Evolutionary conservation across 345 rosid species (phyloP), one percentile per base, ranked within the genome.

Genomic region (Aegle marmelos): DNA sequence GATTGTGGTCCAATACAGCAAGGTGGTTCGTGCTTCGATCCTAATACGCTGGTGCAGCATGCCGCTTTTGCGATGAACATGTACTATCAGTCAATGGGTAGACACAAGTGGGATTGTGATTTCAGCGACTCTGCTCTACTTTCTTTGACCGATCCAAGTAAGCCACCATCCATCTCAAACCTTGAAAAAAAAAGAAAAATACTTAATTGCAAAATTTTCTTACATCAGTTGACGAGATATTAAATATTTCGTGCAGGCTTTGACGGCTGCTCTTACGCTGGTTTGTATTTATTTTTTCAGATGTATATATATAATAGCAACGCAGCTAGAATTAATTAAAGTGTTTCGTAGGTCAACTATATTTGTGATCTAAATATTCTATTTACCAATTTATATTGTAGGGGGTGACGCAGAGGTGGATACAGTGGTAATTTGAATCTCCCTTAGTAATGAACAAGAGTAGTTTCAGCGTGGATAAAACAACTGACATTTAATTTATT

Each of bases 211-310:
- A 16, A 61, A n/a, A 64, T 21, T 2, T 30, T 64, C n/a, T 4
- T 1, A 17, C 24, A 13, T 41, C 50, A 41, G 0, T 9, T 39
- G 45, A 39, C 45, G 45, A 45, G 50, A 13, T 45, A 45, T 45
- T 45, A 13, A 45, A 45, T 45, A 13, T 45, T 45, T 45, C 13
- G 28, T 71, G 76, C 85, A 82, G 85, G 85, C 45, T 82, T 59
- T 74, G 61, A 75, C 11, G 37, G 16, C 41, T 79, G 82, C 77
- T 59, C 9, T 56, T 82, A 79, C 9, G 31, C 53, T 33, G 60
- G 71, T 74, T 17, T 24, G 28, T 16, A 17, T 48, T 14, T 69
- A 57, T 45, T 17, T 25, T 57, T 25, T 6, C 50, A 45, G 50
- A 45, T 45, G 11, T 41, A 41, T 41, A 9, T 9, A 10, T 41